Conservation (phyloP, 495 filamentous ascomycete genomes). For the Podospora anserina region DNA sequence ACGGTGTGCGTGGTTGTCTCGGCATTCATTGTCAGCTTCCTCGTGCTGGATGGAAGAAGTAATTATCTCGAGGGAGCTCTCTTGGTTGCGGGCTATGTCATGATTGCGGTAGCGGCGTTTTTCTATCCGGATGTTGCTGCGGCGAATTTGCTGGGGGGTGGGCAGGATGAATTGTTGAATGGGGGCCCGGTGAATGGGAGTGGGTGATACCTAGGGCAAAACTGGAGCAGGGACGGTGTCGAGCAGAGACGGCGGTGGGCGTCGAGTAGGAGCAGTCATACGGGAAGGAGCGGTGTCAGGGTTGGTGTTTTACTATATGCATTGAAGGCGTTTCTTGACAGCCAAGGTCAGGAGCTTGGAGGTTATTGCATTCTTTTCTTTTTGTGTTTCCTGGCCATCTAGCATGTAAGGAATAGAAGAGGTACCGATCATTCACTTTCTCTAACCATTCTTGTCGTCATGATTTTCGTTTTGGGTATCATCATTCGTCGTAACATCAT, state of each 20-base stretch:
- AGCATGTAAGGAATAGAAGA: neutral
- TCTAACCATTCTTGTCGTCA: neutral
- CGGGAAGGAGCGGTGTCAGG: neutral
- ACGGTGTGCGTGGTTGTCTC: conserved; percentile 82
- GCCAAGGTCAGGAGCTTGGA: neutral
- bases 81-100: conserved; percentile 78
- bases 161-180: conserved; percentile 10
- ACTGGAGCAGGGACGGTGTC: neutral
- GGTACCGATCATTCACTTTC: neutral
- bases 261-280: neutral
- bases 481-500: neutral
- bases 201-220: neutral
- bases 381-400: neutral
- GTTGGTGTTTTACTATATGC: neutral
- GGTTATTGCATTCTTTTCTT: neutral
- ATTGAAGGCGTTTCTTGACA: neutral
- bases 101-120: conserved; percentile 66
- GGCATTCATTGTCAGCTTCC: conserved; percentile 85
- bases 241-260: neutral
- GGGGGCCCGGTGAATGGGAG: too few species aligned
- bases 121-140: conserved; percentile 57
- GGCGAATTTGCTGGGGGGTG: conserved; percentile 41
- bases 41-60: conserved; percentile 80
- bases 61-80: conserved; percentile 88
- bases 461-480: conserved; percentile 4